Conservation (phyloP, 805 yeast genomes). For the Lachancea kluyveri region DNA sequence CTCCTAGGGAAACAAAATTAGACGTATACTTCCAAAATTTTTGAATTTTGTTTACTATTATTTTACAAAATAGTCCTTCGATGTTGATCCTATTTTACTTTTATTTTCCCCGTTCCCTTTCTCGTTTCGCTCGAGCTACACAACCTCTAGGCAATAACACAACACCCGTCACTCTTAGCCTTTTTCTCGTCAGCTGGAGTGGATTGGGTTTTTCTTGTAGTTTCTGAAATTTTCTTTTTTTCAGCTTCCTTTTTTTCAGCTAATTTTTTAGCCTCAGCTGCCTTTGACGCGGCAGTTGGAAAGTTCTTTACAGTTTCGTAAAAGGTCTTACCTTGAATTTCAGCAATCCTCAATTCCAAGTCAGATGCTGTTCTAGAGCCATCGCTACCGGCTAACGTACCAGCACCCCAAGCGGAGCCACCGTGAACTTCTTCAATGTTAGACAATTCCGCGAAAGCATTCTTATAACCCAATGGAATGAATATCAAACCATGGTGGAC, state of each 20-base stretch:
- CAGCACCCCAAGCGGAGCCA: slow-evolving; percentile 85
- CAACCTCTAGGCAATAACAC: too few species aligned
- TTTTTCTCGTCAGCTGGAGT: not conserved
- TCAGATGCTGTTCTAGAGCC: slow-evolving; percentile 65
- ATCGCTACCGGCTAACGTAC: slow-evolving; percentile 66
- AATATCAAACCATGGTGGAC: slow-evolving; percentile 73
- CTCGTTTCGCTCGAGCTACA: too few species aligned
- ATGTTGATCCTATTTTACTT: too few species aligned
- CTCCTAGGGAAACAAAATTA: too few species aligned
- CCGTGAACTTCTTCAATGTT: slow-evolving; percentile 68
- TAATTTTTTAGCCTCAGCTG: not conserved
- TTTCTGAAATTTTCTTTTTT: not conserved
- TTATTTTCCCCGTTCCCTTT: too few species aligned
- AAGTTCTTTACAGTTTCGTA: slow-evolving; percentile 39
- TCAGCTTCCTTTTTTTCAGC: slow-evolving; percentile 6
- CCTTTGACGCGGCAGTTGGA: slow-evolving; percentile 5
- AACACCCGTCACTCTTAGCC: too few species aligned
- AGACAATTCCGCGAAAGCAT: slow-evolving; percentile 48
- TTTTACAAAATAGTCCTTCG: too few species aligned
- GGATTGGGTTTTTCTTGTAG: not conserved
- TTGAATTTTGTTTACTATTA: too few species aligned
- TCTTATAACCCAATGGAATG: slow-evolving; percentile 71
- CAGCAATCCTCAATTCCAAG: slow-evolving; percentile 59
- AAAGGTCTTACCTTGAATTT: slow-evolving; percentile 62
- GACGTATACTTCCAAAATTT: too few species aligned